A percentile compares a stretch with the other conserved stretches of the same genome.
These are phyloP conservation scores for Penicillium sp. DNA, from an alignment of 2,329 filamentous ascomycete genomes.

Conservation along the genomic window DNA sequence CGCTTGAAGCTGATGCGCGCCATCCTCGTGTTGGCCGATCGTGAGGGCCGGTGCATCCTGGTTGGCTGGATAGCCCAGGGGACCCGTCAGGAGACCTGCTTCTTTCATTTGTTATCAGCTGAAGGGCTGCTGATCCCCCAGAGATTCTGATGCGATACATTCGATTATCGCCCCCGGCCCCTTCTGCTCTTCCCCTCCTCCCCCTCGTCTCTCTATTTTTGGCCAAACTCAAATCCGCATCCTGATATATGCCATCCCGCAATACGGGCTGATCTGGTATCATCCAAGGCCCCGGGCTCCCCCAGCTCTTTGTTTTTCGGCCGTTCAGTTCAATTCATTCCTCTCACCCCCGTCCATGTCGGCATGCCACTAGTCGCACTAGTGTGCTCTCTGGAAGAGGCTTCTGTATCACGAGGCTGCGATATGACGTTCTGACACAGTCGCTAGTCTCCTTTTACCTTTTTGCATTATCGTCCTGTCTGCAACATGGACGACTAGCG, in stretches of 20 bases:
- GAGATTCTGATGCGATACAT: conserved; percentile 1
- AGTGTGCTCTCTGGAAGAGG: background rate
- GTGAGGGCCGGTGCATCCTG: conserved; percentile 10
- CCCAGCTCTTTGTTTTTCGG: background rate
- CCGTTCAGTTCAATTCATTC: too few relatives aligned
- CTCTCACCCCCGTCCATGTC: background rate
- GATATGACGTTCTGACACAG: conserved; percentile 5
- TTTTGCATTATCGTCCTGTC: background rate
- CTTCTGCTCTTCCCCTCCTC: background rate
- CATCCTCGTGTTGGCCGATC: conserved; percentile 19
- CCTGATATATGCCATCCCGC: background rate
- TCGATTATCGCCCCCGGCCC: background rate
- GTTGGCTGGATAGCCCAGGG: conserved; percentile 13
- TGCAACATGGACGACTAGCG: conserved; percentile 3
- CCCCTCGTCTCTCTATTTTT: conserved; percentile 16
- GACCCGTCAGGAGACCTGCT: conserved; percentile 26
- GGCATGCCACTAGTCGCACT: background rate
- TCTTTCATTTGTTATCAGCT: conserved; percentile 26
- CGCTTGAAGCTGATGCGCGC: conserved; percentile 15
- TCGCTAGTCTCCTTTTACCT: conserved; percentile 1
- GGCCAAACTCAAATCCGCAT: conserved; percentile 15
- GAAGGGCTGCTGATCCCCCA: conserved; percentile 9
- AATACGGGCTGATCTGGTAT: background rate
- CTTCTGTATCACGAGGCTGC: conserved; percentile 18
- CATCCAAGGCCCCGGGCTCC: too few relatives aligned